A percentile compares a stretch with the other conserved stretches of the same genome.
phyloP scores from a whole-genome alignment of 1,284 basidiomycete genomes.

The Melampsora medusae region DNA sequence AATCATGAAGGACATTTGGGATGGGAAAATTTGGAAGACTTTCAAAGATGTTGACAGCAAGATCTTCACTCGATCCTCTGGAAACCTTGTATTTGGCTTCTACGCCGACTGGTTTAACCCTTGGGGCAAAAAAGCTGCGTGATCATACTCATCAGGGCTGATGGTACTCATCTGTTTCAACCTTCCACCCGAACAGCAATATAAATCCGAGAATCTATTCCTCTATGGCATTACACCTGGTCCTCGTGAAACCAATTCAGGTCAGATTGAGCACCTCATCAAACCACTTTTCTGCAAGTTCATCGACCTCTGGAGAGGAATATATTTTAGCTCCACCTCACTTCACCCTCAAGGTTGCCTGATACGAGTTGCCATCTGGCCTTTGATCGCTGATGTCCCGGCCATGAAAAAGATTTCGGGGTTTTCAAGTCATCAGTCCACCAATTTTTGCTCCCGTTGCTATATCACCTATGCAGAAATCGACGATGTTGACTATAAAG shows the following conservation, averaged over 20 bases:
- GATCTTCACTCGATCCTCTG: not conserved
- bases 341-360: not conserved
- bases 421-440: conserved; percentile 7
- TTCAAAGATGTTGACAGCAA: not conserved
- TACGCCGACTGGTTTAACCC: conserved; percentile 36
- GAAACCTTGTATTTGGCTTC: conserved; percentile 33
- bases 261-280: conserved; percentile 23
- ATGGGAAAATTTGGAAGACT: conserved; percentile 15
- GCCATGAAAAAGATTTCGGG: conserved; percentile 20
- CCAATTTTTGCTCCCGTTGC: conserved; percentile 22
- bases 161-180: conserved; percentile 32
- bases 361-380: conserved; percentile 16
- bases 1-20: conserved; percentile 20
- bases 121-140: not conserved
- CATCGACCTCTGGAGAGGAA: conserved; percentile 10
- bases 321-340: conserved; percentile 13
- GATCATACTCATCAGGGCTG: not conserved
- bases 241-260: conserved; percentile 15
- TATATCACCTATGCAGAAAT: conserved; percentile 2
- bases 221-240: conserved; percentile 12
- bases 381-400: conserved; percentile 31
- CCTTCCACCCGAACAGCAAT: conserved; percentile 17
- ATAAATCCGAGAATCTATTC: conserved; percentile 30
- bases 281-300: conserved; percentile 21
- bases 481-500: conserved; percentile 9